phyloP scores from a whole-genome alignment of 176 grass and related monocot genomes.

The Thalia dealbata region DNA sequence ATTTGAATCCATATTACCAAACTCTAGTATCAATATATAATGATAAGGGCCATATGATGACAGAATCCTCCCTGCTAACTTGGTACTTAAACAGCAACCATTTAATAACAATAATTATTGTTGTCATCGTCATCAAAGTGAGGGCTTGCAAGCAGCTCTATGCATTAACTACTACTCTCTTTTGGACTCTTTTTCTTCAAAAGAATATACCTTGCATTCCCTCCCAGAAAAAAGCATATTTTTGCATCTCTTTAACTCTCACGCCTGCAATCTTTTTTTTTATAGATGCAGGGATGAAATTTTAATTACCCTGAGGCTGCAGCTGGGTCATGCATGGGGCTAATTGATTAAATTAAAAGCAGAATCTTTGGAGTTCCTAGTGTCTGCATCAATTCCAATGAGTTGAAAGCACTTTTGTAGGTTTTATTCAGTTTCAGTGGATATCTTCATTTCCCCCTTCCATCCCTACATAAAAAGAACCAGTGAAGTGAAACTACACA shows the following conservation, averaged over 20 bases:
- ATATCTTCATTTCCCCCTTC: neutral
- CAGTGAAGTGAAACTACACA: neutral
- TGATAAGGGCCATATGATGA: neutral
- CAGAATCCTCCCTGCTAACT: neutral
- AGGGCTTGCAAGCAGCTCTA: conserved; percentile 7
- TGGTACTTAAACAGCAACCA: neutral
- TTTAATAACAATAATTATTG: neutral
- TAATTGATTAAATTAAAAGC: neutral
- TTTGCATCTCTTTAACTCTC: neutral
- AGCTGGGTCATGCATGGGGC: neutral
- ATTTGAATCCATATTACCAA: neutral
- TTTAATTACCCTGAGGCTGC: neutral
- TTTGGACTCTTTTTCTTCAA: conserved; percentile 1
- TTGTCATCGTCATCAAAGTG: neutral
- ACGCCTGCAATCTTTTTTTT: conserved; percentile 5
- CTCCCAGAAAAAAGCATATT: neutral
- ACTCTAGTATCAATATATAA: neutral
- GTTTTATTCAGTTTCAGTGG: conserved; percentile 1
- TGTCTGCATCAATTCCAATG: too few species aligned
- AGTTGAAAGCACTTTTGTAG: neutral
- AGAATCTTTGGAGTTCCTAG: too few species aligned
- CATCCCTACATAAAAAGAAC: neutral
- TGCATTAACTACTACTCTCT: neutral
- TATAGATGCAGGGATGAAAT: conserved; percentile 2
- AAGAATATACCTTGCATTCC: conserved; percentile 7